Evolutionary conservation across 495 filamentous ascomycete species (phyloP), one percentile per base, ranked within the genome.

Genomic region (Hypomontagnella monticulosa): DNA sequence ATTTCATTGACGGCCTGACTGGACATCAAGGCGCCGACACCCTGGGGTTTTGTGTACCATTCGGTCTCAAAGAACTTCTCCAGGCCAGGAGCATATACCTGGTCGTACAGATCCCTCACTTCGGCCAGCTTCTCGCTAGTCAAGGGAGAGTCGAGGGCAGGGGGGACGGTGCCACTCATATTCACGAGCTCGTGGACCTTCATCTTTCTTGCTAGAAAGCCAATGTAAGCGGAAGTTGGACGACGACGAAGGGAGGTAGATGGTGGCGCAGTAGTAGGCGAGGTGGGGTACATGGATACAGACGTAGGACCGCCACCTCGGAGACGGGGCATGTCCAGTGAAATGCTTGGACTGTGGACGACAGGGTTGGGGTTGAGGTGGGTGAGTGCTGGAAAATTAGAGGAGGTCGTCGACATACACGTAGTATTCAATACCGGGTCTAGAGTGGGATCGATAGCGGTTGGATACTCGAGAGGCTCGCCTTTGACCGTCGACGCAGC

Each of bases 51-150:
- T 76, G 83, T 71, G 73, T 89, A 97, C 92, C 92, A 97, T 30
- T 81, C 82, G n/a, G 92, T 89, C 67, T 97, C 93, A 54, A 97
- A 84, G 60, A 96, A 88, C 54, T 85, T 85, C 67, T 91, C 86
- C 34, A 97, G 86, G 19, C 90, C 92, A 1, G 85, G 84, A 14
- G 86, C 86, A 72, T 95, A 97, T 49, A 91, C 87, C 43, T 88
- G 87, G 57, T 85, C 79, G 76, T 91, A 96, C 9, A 95, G 81
- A 57, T 85, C 85, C 57, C 86, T 85, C 54, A 93, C 87, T 74
- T 96, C 89, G 60, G 90, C 86, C 32, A 89, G 71, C 20, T 79
- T 78, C 1, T 81, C 79, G 23, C 83, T 74, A 34, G 88, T 79
- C 11, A 83, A 76, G 42, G 84, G 81, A 44, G 85, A 80, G 66